Base-by-base conservation (phyloP, 2,329 filamentous ascomycete species). In the Fusarium siculi region DNA sequence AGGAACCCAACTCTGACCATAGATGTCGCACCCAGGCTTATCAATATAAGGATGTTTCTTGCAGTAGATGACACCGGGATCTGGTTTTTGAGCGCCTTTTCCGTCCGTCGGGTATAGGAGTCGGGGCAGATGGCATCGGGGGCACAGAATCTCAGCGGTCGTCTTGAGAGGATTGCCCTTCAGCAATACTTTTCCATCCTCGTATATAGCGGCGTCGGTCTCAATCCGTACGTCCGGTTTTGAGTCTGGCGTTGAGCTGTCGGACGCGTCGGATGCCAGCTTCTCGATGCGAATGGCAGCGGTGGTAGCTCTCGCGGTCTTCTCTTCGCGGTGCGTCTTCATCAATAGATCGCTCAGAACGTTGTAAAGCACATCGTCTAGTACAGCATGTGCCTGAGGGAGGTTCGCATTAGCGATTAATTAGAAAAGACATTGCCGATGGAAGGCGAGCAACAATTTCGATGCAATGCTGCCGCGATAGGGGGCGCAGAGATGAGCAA, bases 1-100 rank as follows among this genome's bases (percentile, higher is more conserved):
- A 23, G 90, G 91, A 19, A 93, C 91, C 88, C 93, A 95, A 34
- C 92, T 93, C 81, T 95, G 93, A 56, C 92, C 93, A 81, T 95
- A 95, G 73, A 95, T 93, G 81, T 96, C 93, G 82, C 91, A 93
- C 68, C 92, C 92, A 5, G 90, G 86, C 79, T 93, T 91, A 74
- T 93, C 90, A 68, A 94, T 93, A 85, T 92, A 95, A 1, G 93
- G 93, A 68, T 92, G 90, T 73, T 91, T 91, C 82, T 93, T 93
- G 87, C 93, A 96, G 85, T 95, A 95, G 74, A 92, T 89, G 74
- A 91, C 85, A 72, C 87, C 85, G 1, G 92, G 92, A 65, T 92
- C 89, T 47, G 91, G 91, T 78, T 90, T 90, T 77, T 84, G 84
- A 18, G 91, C 87, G 50, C 92, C 91, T 76, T 89, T 91, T 75